Percentiles rank a stretch among this genome's conserved stretches.
phyloP scores from a whole-genome alignment of 768 basidiomycete species.

The Lactarius sp. region DNA sequence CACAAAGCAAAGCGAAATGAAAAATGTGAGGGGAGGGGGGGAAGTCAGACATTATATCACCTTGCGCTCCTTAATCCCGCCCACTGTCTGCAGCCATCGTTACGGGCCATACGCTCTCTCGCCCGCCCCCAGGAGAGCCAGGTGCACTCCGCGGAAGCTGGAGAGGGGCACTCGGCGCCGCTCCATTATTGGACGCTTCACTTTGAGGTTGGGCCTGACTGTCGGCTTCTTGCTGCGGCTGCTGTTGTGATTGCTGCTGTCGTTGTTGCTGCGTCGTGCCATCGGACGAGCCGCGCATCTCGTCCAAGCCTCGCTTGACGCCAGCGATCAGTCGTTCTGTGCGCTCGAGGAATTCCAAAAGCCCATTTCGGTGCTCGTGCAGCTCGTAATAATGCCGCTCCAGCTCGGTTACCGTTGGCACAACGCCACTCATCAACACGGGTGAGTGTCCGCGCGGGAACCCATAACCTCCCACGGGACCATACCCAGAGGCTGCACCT shows the following conservation, averaged over 20 bases:
- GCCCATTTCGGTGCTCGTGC: slow-evolving; percentile 52
- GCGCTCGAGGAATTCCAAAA: slow-evolving; percentile 71
- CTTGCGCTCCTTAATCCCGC: slow-evolving; percentile 17
- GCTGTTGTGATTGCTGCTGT: not conserved
- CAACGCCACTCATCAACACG: slow-evolving; percentile 29
- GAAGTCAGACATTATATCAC: slow-evolving; percentile 3
- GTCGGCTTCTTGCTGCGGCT: slow-evolving; percentile 8
- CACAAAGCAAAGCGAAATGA: slow-evolving; percentile 16
- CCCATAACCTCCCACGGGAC: slow-evolving; percentile 25
- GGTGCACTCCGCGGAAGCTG: slow-evolving; percentile 27
- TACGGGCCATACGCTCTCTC: slow-evolving; percentile 34
- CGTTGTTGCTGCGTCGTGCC: not conserved
- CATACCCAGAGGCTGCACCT: slow-evolving; percentile 40
- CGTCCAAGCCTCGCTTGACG: slow-evolving; percentile 70
- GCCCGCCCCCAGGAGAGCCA: slow-evolving; percentile 23
- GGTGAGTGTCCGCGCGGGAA: slow-evolving; percentile 46
- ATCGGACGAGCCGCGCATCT: slow-evolving; percentile 48
- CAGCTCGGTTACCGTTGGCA: slow-evolving; percentile 55
- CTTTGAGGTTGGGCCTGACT: slow-evolving; percentile 3
- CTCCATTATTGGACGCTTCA: slow-evolving; percentile 15
- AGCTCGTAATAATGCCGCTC: slow-evolving; percentile 69
- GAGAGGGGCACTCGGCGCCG: slow-evolving; percentile 29
- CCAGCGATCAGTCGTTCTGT: slow-evolving; percentile 71
- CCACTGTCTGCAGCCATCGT: slow-evolving; percentile 27
- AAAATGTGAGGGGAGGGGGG: too few species aligned